phyloP scores from a whole-genome alignment of 2,329 filamentous ascomycete genomes.

The Sphaerulina populicola region DNA sequence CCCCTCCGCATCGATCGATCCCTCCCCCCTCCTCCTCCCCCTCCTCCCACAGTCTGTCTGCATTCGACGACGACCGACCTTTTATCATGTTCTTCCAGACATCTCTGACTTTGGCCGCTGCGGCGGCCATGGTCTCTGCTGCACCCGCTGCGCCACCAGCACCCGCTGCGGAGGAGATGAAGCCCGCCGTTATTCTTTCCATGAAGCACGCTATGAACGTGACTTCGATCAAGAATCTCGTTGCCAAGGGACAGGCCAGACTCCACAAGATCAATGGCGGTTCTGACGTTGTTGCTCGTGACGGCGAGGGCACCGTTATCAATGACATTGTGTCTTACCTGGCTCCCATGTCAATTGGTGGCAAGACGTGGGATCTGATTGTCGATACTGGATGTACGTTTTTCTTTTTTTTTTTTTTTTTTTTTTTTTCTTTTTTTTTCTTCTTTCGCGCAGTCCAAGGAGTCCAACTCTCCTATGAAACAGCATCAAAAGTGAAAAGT shows the following conservation, averaged over 20 bases:
- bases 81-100: conserved; percentile 15
- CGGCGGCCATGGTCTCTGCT: conserved; percentile 11
- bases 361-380: conserved; percentile 15
- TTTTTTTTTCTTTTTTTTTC: too few relatives aligned
- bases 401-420: too few relatives aligned
- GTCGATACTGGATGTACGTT: conserved; percentile 20
- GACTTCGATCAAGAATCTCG: conserved; percentile 14
- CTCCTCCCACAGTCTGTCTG: too few relatives aligned
- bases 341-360: conserved; percentile 16
- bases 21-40: not conserved
- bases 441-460: too few relatives aligned
- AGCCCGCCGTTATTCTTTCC: conserved; percentile 2
- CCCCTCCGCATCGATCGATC: not conserved
- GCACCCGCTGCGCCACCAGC: conserved; percentile 8
- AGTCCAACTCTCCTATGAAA: too few relatives aligned
- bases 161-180: conserved; percentile 8
- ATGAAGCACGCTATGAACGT: conserved; percentile 12
- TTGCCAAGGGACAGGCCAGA: conserved; percentile 10
- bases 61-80: not conserved
- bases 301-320: conserved; percentile 16
- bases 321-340: conserved; percentile 20
- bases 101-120: conserved; percentile 13
- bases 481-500: too few relatives aligned
- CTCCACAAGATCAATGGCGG: conserved; percentile 13
- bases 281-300: conserved; percentile 1